Base-by-base conservation (phyloP, 768 basidiomycete genomes). In the Coprinellus aureogranulatus region DNA sequence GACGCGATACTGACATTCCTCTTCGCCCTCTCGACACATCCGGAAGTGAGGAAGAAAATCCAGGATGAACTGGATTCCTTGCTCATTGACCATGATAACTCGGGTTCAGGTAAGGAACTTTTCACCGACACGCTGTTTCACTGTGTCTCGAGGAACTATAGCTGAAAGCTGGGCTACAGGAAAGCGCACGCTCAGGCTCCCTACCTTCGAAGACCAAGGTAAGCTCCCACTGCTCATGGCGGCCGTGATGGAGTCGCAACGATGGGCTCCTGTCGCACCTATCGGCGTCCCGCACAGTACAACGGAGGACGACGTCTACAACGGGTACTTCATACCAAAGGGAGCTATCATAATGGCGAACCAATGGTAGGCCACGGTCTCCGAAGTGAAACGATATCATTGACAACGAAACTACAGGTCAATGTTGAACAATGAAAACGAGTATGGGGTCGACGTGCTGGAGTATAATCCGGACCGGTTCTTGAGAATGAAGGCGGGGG, bases 1-100 rank as follows among this genome's bases (percentile, higher is more conserved):
- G 65, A 68, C 2, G 58, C 65, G 4, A 62, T 70, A 5, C 62
- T 62, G n/a, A 60, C 61, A 8, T 75, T 79, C 55, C 50, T 79
- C 30, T 68, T 76, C 4, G 74, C 72, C 0, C 77, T 80, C 74
- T 62, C 72, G 0, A 64, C 67, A n/a, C 64, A 75, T 58, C 79
- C 78, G 1, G 72, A 76, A 2, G 68, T 68, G 0, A 73, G 74
- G 62, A 60, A 55, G 42, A 70, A 68, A 46, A 75, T 73, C 1
- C 75, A 77, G 37, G 64, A 63, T 22, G 78, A 78, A 55, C 57
- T 80, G 14, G 77, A 78, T 39, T 42, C 59, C n/a, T n/a, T n/a
- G n/a, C 54, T 80, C 8, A 57, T 55, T 14, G 66, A 66, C 9
- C 34, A 34, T 14, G 14, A 34, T 14, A 14, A 34, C 6, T 34